These are phyloP conservation scores for Otatea glauca DNA, from an alignment of 176 grass and related monocot genomes.

Conservation along the genomic window DNA sequence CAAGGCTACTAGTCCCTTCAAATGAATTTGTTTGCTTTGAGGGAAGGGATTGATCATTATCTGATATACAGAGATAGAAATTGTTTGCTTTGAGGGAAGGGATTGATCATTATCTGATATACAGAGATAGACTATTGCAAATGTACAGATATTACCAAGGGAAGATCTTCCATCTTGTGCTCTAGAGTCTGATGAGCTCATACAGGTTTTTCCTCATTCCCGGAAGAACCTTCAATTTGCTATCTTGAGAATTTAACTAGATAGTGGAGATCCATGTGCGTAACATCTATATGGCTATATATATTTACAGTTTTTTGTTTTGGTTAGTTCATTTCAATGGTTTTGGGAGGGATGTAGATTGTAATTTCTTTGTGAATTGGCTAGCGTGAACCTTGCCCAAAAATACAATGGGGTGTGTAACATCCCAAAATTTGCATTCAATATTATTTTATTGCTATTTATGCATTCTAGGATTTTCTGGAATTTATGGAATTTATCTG, in stretches of 20 bases:
- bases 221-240: conserved; percentile 19
- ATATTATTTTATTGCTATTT: too few species aligned
- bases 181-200: conserved; percentile 86
- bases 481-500: too few species aligned
- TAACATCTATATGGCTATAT: background rate
- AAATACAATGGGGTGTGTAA: background rate
- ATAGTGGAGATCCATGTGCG: background rate
- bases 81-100: conserved; percentile 80
- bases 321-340: conserved; percentile 14
- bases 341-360: conserved; percentile 16
- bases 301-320: background rate
- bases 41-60: too few species aligned
- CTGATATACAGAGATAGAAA: too few species aligned
- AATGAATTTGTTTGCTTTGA: too few species aligned
- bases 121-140: conserved; percentile 78
- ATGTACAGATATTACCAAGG: conserved; percentile 95
- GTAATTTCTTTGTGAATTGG: background rate
- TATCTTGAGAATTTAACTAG: conserved; percentile 23
- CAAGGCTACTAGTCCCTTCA: conserved; percentile 83
- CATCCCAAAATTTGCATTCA: too few species aligned
- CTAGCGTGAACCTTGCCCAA: background rate
- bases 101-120: conserved; percentile 86
- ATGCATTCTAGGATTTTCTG: too few species aligned
- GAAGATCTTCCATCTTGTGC: conserved; percentile 81
- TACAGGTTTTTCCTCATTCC: conserved; percentile 72